These are phyloP conservation scores for Trifolium fragiferum DNA, from an alignment of 306 rosid species.

Conservation along the genomic window DNA sequence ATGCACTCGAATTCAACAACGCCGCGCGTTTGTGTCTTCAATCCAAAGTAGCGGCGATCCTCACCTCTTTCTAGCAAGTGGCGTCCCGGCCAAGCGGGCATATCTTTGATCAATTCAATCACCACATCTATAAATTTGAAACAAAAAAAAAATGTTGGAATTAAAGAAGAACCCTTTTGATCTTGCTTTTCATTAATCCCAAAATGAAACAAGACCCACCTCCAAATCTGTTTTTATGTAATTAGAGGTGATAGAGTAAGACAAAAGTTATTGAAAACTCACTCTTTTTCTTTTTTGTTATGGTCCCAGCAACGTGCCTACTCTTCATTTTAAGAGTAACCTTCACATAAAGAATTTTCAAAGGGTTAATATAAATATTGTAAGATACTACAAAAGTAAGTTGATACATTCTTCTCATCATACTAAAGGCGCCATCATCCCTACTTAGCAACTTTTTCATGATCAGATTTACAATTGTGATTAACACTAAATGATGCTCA, in stretches of 20 bases:
- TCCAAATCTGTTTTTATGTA: conserved; percentile 62
- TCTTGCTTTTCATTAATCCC: conserved; percentile 84
- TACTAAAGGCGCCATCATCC: conserved; percentile 43
- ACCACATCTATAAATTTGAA: conserved; percentile 69
- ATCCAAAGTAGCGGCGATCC: conserved; percentile 85
- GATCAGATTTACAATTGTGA: conserved; percentile 49
- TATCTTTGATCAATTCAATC: conserved; percentile 72
- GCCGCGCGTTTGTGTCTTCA: conserved; percentile 76
- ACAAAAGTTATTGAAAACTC: conserved; percentile 64
- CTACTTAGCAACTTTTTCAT: conserved; percentile 42
- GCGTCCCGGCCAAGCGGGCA: conserved; percentile 98
- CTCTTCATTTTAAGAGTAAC: conserved; percentile 99
- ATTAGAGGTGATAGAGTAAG: conserved; percentile 55
- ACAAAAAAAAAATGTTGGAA: conserved; percentile 1
- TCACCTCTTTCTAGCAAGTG: conserved; percentile 88
- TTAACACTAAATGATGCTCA: conserved; percentile 54
- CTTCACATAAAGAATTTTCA: conserved; percentile 66
- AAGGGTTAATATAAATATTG: conserved; percentile 42
- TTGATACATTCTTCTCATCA: conserved; percentile 53
- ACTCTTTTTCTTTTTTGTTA: conserved; percentile 99
- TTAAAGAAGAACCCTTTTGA: conserved; percentile 51
- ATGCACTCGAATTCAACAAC: conserved; percentile 86
- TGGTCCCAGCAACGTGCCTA: conserved; percentile 98
- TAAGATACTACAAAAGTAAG: conserved; percentile 31
- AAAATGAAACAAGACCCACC: conserved; percentile 75